Evolutionary conservation across 2,329 filamentous ascomycete genomes (phyloP).

Genomic region (Cladophialophora carrionii): DNA sequence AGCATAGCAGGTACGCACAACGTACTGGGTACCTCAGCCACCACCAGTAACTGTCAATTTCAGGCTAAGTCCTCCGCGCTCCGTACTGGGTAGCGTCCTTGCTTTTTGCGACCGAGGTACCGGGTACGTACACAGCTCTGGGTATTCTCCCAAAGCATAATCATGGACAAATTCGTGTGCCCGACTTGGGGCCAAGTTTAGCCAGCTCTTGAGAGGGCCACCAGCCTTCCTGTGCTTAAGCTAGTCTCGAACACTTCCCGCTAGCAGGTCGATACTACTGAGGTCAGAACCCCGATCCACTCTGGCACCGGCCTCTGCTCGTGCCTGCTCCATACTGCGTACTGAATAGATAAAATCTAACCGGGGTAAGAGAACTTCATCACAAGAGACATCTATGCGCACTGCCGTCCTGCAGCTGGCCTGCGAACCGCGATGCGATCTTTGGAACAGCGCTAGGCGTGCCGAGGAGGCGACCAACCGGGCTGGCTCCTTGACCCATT

Average conservation of each 20-base stretch:
- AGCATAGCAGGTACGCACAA: background rate
- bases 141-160: background rate
- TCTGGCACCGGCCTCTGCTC: background rate
- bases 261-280: background rate
- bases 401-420: background rate
- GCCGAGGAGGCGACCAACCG: background rate
- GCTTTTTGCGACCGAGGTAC: too few relatives aligned
- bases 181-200: background rate
- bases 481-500: background rate
- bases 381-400: background rate
- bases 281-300: background rate
- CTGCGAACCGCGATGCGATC: background rate
- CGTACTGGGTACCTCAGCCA: background rate
- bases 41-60: background rate
- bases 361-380: background rate
- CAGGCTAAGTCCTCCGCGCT: background rate
- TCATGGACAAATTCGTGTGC: background rate
- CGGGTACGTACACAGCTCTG: too few relatives aligned
- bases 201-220: background rate
- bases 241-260: background rate
- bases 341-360: background rate
- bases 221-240: background rate
- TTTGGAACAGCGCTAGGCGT: background rate
- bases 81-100: too few relatives aligned
- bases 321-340: background rate